Evolutionary conservation across 129 eudicot genomes (phyloP).

Genomic region (Scalesia atractyloides): DNA sequence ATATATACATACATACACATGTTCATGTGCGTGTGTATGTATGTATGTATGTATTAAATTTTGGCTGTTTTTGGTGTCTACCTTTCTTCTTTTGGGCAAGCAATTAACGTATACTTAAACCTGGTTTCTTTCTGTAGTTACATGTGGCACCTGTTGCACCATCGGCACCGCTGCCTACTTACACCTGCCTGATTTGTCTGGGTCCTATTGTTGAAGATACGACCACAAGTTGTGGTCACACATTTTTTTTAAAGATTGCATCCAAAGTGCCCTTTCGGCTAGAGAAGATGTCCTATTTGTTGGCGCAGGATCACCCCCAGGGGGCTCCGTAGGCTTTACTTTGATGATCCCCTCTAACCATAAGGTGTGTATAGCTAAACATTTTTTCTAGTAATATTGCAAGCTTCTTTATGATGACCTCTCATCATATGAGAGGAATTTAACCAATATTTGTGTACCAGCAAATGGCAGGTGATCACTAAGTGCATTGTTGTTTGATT

Average conservation of each 20-base stretch:
- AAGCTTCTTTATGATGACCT: too few species aligned
- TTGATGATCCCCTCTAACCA: conserved; percentile 33
- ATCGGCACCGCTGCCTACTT: conserved; percentile 31
- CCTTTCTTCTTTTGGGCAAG: conserved; percentile 3
- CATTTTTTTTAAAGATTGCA: conserved; percentile 51
- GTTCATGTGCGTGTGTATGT: too few species aligned
- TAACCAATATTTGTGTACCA: too few species aligned
- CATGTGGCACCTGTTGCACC: neutral
- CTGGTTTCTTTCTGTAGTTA: conserved; percentile 21
- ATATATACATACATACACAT: neutral
- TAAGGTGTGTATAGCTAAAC: conserved; percentile 17
- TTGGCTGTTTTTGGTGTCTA: neutral
- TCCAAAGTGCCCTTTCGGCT: conserved; percentile 36
- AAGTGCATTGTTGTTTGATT: neutral
- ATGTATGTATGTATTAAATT: too few species aligned
- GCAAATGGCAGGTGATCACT: neutral
- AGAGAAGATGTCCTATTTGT: conserved; percentile 54
- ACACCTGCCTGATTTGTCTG: conserved; percentile 56
- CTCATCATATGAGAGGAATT: too few species aligned
- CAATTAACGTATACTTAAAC: neutral
- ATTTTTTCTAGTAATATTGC: neutral
- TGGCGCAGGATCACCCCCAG: conserved; percentile 27
- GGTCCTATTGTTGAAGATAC: conserved; percentile 43
- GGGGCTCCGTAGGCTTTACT: conserved; percentile 48
- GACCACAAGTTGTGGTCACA: conserved; percentile 67